A percentile compares a stretch with the other conserved stretches of the same genome.
These are phyloP conservation scores for Chlamydomonas asymmetrica DNA, from an alignment of 139 green algal genomes.

Conservation along the genomic window DNA sequence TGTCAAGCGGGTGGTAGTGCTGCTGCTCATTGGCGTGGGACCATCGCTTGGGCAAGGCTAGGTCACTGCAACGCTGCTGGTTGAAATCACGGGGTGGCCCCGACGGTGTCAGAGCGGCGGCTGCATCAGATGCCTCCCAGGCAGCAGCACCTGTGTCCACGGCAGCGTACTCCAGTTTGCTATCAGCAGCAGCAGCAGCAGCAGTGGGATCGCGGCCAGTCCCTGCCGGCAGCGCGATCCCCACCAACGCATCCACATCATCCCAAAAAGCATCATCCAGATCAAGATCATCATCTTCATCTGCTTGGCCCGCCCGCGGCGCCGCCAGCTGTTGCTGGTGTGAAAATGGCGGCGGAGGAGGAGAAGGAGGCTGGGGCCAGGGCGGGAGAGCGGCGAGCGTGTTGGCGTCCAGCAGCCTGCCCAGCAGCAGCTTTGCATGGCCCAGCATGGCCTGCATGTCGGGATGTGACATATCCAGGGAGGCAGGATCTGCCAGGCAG, in stretches of 20 bases:
- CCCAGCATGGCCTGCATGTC: too few relatives aligned
- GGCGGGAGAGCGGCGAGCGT: constrained; percentile 3
- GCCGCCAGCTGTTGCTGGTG: not conserved
- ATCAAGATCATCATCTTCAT: constrained; percentile 4
- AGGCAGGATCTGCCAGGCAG: too few relatives aligned
- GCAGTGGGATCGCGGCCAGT: not conserved
- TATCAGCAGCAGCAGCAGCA: not conserved
- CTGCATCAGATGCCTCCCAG: too few relatives aligned
- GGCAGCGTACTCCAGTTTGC: too few relatives aligned
- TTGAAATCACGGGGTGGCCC: too few relatives aligned
- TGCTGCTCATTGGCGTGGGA: too few relatives aligned
- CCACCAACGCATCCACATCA: constrained; percentile 3
- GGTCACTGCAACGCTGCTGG: too few relatives aligned
- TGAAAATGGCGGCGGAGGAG: not conserved
- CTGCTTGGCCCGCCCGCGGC: not conserved
- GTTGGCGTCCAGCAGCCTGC: not conserved
- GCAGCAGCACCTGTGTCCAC: too few relatives aligned
- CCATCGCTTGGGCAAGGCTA: too few relatives aligned
- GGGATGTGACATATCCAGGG: too few relatives aligned
- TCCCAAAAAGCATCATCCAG: constrained; percentile 17
- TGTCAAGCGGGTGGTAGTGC: too few relatives aligned
- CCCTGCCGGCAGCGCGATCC: not conserved
- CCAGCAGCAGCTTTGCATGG: not conserved
- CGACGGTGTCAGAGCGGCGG: too few relatives aligned
- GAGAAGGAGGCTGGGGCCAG: constrained; percentile 7